Conservation (phyloP, 495 filamentous ascomycete species). For the Aspergillus haitiensis region DNA sequence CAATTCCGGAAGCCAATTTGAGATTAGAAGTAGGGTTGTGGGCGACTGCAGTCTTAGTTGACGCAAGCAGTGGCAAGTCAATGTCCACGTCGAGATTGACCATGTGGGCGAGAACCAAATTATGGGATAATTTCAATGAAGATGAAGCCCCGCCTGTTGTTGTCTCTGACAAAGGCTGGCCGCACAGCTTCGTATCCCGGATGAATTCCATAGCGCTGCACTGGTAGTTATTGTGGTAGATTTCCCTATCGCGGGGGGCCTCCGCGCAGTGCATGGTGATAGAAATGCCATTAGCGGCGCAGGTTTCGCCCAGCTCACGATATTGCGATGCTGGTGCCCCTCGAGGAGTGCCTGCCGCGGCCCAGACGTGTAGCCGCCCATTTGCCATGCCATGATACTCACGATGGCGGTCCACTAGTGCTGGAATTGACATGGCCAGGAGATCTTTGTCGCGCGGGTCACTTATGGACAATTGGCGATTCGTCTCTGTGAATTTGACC, state of each 20-base stretch:
- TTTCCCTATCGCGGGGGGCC: constrained; percentile 39
- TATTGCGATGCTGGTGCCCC: constrained; percentile 30
- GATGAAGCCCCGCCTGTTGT: background rate
- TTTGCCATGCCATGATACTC: constrained; percentile 34
- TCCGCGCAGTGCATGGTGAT: constrained; percentile 47
- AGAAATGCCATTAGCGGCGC: constrained; percentile 39
- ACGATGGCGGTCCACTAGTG: constrained; percentile 25
- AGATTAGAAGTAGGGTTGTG: constrained; percentile 53
- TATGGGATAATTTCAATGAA: constrained; percentile 26
- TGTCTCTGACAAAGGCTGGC: constrained; percentile 17
- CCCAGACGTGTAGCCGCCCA: constrained; percentile 44
- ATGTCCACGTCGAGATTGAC: constrained; percentile 45
- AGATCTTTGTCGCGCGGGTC: constrained; percentile 35
- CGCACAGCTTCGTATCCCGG: constrained; percentile 24
- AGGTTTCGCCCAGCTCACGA: constrained; percentile 26
- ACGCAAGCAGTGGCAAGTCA: constrained; percentile 40
- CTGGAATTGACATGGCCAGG: constrained; percentile 31
- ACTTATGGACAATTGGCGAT: constrained; percentile 34
- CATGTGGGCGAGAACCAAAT: constrained; percentile 47
- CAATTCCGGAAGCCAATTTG: constrained; percentile 51
- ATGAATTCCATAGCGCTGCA: constrained; percentile 20
- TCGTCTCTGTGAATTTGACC: constrained; percentile 36
- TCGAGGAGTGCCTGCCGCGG: constrained; percentile 44
- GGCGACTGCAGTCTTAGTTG: constrained; percentile 46
- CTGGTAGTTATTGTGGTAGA: constrained; percentile 29